Evolutionary conservation across 2,329 filamentous ascomycete species (phyloP).

Genomic region (Trichophyton mentagrophytes): DNA sequence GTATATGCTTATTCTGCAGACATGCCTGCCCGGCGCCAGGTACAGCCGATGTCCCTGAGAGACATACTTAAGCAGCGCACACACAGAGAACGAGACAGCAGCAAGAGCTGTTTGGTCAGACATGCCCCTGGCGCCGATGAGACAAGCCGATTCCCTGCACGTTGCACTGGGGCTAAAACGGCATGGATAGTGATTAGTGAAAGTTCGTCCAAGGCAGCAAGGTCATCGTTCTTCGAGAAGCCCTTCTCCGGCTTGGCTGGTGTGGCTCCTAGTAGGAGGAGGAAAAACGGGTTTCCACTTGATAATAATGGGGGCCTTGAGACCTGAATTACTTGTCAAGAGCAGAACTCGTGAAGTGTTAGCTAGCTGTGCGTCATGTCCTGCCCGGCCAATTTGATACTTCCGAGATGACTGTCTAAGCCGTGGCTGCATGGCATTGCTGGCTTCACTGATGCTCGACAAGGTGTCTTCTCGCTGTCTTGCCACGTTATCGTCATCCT

Average conservation of each 20-base stretch:
- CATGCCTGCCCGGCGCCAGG: neutral
- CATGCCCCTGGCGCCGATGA: constrained; percentile 4
- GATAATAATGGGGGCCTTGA: too few species aligned
- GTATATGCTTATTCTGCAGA: neutral
- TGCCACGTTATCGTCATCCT: neutral
- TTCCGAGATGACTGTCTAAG: neutral
- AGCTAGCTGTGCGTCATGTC: neutral
- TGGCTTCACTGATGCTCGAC: neutral
- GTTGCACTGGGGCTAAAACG: constrained; percentile 13
- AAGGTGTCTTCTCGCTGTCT: neutral
- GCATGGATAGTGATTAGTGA: neutral
- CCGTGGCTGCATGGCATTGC: neutral
- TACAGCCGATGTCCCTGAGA: neutral
- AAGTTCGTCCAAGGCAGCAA: neutral
- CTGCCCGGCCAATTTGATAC: too few species aligned
- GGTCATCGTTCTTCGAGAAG: neutral
- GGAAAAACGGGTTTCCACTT: neutral
- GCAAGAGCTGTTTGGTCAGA: neutral
- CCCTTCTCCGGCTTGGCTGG: neutral
- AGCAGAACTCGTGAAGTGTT: too few species aligned
- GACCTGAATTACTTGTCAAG: too few species aligned
- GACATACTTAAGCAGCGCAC: neutral
- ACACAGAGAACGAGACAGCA: too few species aligned
- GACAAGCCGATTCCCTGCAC: constrained; percentile 11
- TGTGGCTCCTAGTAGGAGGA: too few species aligned